A percentile compares a stretch with the other conserved stretches of the same genome.
phyloP scores from a whole-genome alignment of 73 alveolate species.

The Paramecium octaurelia region DNA sequence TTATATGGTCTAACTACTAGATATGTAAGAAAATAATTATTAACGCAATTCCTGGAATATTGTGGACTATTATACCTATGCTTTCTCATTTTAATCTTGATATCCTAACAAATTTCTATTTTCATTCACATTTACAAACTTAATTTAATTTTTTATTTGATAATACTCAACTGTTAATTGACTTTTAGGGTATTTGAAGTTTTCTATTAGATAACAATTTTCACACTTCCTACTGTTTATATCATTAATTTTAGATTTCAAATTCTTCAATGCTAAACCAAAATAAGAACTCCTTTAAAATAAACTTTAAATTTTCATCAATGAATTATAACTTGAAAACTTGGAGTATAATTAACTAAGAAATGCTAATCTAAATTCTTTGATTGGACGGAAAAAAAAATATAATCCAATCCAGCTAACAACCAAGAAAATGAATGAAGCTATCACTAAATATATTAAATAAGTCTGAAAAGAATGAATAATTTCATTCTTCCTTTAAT shows the following conservation, averaged over 20 bases:
- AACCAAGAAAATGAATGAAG: neutral
- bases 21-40: neutral
- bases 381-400: neutral
- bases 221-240: neutral
- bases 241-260: neutral
- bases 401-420: neutral
- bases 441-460: neutral
- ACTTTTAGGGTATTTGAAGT: neutral
- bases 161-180: neutral
- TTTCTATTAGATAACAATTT: neutral
- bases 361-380: neutral
- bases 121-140: neutral
- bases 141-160: neutral
- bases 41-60: neutral
- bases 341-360: neutral
- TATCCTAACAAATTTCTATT: neutral
- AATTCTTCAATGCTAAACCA: neutral
- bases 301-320: neutral
- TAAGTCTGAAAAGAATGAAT: neutral
- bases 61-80: neutral
- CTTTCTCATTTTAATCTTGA: neutral
- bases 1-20: neutral
- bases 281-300: neutral
- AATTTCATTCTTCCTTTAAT: neutral
- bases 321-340: neutral